Conservation (phyloP, 2,329 filamentous ascomycete species). For the Colletotrichum euphorbiae region DNA sequence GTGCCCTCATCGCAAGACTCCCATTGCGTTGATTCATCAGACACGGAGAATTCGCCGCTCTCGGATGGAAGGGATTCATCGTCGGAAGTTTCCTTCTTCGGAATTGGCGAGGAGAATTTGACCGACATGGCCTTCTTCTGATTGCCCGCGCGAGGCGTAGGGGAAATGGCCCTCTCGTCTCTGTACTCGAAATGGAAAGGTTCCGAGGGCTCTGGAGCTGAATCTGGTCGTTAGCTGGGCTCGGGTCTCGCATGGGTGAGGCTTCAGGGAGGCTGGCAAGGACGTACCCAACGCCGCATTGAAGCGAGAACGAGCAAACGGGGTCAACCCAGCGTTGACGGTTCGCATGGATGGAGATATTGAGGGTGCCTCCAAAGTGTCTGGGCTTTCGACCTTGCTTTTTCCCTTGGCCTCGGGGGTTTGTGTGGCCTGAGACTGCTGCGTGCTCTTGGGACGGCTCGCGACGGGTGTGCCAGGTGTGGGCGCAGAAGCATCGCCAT, state of each 20-base stretch:
- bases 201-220: neutral
- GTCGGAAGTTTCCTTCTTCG: too few species aligned
- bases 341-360: neutral
- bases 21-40: neutral
- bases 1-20: constrained; percentile 15
- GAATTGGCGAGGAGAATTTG: too few species aligned
- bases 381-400: neutral
- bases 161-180: neutral
- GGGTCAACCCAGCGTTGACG: neutral
- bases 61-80: too few species aligned
- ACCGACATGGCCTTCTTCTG: too few species aligned
- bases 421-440: neutral
- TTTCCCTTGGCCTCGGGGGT: neutral
- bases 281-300: neutral
- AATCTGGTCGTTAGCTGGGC: neutral
- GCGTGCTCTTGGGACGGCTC: neutral
- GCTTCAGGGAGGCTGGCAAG: neutral
- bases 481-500: too few species aligned
- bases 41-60: neutral
- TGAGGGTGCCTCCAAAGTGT: neutral
- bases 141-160: neutral
- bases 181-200: neutral
- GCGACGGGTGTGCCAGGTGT: neutral
- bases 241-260: neutral
- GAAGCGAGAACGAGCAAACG: neutral